These are phyloP conservation scores for Aspergillus vadensis DNA, from an alignment of 2,329 filamentous ascomycete species.

Conservation along the genomic window DNA sequence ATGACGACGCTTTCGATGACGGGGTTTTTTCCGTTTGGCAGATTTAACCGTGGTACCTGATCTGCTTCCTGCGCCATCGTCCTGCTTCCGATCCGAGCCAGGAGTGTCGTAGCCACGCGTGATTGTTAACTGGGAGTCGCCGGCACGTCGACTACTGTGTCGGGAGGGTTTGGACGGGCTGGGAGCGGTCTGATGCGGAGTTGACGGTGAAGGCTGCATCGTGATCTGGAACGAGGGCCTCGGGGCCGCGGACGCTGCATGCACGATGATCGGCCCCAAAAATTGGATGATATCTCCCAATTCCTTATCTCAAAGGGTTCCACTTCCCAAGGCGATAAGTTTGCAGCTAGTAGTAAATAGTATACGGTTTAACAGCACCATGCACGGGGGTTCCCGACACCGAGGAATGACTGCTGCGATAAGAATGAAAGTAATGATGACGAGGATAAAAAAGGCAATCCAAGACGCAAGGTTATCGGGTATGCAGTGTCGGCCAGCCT, in stretches of 20 bases:
- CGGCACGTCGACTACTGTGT: constrained; percentile 14
- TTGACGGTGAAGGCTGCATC: constrained; percentile 22
- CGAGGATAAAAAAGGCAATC: too few relatives aligned
- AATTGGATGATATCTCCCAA: not conserved
- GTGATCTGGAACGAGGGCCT: constrained; percentile 6
- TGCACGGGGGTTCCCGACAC: not conserved
- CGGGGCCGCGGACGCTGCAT: constrained; percentile 1
- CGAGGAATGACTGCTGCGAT: not conserved
- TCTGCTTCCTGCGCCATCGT: constrained; percentile 25
- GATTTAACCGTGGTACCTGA: constrained; percentile 25
- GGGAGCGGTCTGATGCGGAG: constrained; percentile 16
- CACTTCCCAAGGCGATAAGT: too few relatives aligned
- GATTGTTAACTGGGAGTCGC: constrained; percentile 8
- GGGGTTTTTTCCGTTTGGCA: constrained; percentile 63
- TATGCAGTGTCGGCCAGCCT: constrained; percentile 11
- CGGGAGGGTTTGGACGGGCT: constrained; percentile 9
- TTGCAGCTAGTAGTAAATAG: too few relatives aligned
- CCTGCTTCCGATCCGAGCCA: constrained; percentile 20
- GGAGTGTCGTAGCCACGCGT: constrained; percentile 9
- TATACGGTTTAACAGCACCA: not conserved
- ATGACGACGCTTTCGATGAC: constrained; percentile 76
- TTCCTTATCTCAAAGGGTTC: not conserved
- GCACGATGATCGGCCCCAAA: constrained; percentile 3
- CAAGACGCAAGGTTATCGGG: constrained; percentile 1
- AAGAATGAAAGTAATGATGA: constrained; percentile 2